phyloP scores from a whole-genome alignment of 106 monocot species.

The Phalaenopsis aphrodite region DNA sequence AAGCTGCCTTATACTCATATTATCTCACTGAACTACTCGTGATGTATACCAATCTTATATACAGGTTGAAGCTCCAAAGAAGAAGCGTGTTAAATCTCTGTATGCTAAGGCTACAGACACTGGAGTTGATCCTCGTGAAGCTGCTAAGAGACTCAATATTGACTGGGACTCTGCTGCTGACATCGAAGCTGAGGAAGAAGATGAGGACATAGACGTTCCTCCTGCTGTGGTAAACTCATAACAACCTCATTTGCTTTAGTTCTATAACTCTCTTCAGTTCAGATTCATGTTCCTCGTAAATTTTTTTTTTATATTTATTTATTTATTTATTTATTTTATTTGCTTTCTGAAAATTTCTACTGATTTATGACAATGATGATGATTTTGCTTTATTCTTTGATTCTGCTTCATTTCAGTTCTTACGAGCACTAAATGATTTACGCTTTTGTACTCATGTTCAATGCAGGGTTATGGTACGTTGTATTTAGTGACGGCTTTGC shows the following conservation, averaged over 20 bases:
- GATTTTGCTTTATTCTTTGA: too few relatives aligned
- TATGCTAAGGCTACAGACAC: conserved; percentile 92
- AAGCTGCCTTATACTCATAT: neutral
- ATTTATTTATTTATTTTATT: neutral
- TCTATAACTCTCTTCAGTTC: neutral
- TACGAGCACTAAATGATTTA: neutral
- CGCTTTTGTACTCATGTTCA: neutral
- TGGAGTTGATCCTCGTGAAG: conserved; percentile 65
- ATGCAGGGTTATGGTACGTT: conserved; percentile 85
- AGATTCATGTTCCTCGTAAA: neutral
- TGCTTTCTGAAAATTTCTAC: neutral
- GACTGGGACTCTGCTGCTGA: conserved; percentile 93
- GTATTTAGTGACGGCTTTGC: conserved; percentile 85
- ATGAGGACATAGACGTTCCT: conserved; percentile 61
- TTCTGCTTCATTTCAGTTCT: too few relatives aligned
- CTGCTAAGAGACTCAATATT: conserved; percentile 78
- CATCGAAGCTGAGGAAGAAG: conserved; percentile 53
- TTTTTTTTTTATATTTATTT: neutral
- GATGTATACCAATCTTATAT: neutral
- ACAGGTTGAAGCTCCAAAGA: conserved; percentile 60
- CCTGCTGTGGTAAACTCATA: conserved; percentile 53
- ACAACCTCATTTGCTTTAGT: neutral
- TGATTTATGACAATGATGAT: neutral
- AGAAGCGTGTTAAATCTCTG: conserved; percentile 49
- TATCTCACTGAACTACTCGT: neutral